A percentile compares a stretch with the other conserved stretches of the same genome.
phyloP scores from a whole-genome alignment of 306 rosid genomes.

The Rosa multiflora region DNA sequence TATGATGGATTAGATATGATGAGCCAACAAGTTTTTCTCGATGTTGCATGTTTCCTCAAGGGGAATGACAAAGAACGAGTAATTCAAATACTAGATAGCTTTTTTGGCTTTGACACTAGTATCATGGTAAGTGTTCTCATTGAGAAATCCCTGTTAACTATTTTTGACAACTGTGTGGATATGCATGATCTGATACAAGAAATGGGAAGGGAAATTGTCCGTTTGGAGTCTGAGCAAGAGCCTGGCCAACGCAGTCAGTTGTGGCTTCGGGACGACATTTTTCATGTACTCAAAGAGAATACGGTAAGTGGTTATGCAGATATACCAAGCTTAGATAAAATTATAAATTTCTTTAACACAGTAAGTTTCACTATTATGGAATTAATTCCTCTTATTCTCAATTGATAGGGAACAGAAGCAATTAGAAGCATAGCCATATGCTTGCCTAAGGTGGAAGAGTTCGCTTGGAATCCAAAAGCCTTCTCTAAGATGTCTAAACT shows the following conservation, averaged over 20 bases:
- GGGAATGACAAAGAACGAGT: background rate
- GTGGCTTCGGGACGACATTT: constrained; percentile 7
- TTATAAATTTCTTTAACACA: background rate
- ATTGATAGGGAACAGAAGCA: constrained; percentile 26
- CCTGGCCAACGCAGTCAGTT: background rate
- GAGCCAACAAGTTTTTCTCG: background rate
- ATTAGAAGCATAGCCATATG: constrained; percentile 25
- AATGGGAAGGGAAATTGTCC: constrained; percentile 17
- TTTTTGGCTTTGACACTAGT: background rate
- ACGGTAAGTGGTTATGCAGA: background rate
- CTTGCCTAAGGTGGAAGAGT: background rate
- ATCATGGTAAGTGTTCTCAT: background rate
- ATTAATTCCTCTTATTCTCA: background rate
- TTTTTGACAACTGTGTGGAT: background rate
- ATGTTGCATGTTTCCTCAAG: constrained; percentile 2
- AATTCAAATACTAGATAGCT: background rate
- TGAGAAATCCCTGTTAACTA: background rate
- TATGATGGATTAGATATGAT: background rate
- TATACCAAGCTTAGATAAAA: background rate
- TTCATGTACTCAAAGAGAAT: background rate
- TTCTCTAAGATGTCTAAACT: constrained; percentile 24
- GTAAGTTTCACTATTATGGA: background rate
- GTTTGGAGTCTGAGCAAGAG: background rate
- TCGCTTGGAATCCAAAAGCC: constrained; percentile 6
- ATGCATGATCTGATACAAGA: constrained; percentile 20